phyloP scores from a whole-genome alignment of 2,329 filamentous ascomycete species.

The Colletotrichum tropicale region DNA sequence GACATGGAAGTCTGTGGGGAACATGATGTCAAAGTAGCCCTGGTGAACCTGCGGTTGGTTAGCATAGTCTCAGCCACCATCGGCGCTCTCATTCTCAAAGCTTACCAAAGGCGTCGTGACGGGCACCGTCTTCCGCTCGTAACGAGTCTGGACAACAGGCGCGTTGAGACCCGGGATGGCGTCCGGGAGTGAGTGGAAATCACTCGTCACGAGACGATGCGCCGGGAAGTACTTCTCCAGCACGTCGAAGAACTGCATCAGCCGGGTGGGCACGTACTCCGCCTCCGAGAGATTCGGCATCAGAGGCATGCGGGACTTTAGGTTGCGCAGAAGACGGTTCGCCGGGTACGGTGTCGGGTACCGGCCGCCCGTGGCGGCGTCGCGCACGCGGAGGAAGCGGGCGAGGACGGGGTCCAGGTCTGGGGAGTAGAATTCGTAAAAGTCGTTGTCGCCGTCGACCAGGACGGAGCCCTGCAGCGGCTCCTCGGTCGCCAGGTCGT shows the following conservation, averaged over 20 bases:
- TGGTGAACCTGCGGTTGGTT: constrained; percentile 76
- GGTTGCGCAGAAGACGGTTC: constrained; percentile 59
- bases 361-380: constrained; percentile 71
- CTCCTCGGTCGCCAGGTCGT: constrained; percentile 79
- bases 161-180: constrained; percentile 85
- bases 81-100: constrained; percentile 8
- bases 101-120: constrained; percentile 89
- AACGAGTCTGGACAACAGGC: constrained; percentile 95
- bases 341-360: constrained; percentile 66
- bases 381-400: constrained; percentile 83
- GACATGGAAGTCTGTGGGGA: constrained; percentile 92
- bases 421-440: constrained; percentile 91
- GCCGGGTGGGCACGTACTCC: constrained; percentile 91
- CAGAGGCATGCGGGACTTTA: constrained; percentile 72
- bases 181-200: constrained; percentile 88
- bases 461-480: constrained; percentile 89
- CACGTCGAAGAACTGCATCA: constrained; percentile 97
- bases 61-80: constrained; percentile 1
- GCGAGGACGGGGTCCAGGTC: constrained; percentile 81
- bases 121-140: constrained; percentile 83
- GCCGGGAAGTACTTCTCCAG: constrained; percentile 87
- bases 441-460: constrained; percentile 83
- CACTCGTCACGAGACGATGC: constrained; percentile 86
- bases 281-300: constrained; percentile 78
- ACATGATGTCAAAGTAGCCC: constrained; percentile 98